These are phyloP conservation scores for Leccinum rimulosum DNA, from an alignment of 768 basidiomycete genomes.

Conservation along the genomic window DNA sequence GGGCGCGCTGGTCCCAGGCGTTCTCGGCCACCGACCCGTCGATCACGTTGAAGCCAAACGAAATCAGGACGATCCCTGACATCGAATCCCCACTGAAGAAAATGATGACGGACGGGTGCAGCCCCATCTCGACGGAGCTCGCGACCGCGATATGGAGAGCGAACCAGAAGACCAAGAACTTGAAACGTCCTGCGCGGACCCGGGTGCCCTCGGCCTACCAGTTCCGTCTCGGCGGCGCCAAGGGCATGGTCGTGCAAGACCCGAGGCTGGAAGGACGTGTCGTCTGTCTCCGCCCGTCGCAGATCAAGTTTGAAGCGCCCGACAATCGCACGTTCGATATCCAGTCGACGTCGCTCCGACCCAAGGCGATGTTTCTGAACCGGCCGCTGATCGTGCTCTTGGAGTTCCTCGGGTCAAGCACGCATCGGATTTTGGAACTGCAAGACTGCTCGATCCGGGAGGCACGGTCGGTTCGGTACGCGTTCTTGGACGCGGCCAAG, in stretches of 20 bases:
- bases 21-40: constrained; percentile 53
- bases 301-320: constrained; percentile 46
- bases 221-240: constrained; percentile 45
- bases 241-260: constrained; percentile 48
- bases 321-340: constrained; percentile 44
- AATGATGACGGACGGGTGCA: constrained; percentile 53
- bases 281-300: constrained; percentile 42
- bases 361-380: constrained; percentile 44
- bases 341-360: constrained; percentile 42
- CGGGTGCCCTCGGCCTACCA: constrained; percentile 41
- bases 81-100: constrained; percentile 25
- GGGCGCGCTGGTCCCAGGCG: constrained; percentile 53
- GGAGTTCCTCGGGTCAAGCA: constrained; percentile 42
- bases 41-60: constrained; percentile 33
- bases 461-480: constrained; percentile 33
- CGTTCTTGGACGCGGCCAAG: constrained; percentile 36
- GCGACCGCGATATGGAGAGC: constrained; percentile 35
- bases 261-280: constrained; percentile 34
- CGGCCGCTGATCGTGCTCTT: constrained; percentile 48
- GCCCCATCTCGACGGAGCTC: constrained; percentile 41
- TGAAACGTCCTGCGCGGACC: constrained; percentile 10
- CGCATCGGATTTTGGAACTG: constrained; percentile 33
- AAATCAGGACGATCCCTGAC: constrained; percentile 36
- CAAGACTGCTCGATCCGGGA: constrained; percentile 39
- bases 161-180: constrained; percentile 30